Conservation (phyloP, 106 monocot species). For the Dioscorea zingiberensis region DNA sequence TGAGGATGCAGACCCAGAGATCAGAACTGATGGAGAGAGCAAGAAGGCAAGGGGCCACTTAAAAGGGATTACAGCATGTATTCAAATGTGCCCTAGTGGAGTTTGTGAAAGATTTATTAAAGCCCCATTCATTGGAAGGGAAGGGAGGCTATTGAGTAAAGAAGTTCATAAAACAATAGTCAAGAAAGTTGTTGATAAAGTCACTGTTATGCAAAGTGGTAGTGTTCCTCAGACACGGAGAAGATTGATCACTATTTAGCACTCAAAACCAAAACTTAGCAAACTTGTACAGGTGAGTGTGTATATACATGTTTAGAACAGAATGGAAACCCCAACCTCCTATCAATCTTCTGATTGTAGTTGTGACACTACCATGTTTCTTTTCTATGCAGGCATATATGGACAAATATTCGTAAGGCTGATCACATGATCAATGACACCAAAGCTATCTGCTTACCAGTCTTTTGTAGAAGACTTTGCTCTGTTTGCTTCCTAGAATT, state of each 20-base stretch:
- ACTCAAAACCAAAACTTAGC: conserved; percentile 78
- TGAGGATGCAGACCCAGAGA: conserved; percentile 31
- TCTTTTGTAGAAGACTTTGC: neutral
- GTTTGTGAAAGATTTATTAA: conserved; percentile 79
- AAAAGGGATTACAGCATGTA: conserved; percentile 47
- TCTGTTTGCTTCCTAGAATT: neutral
- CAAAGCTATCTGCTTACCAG: neutral
- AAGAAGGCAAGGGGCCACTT: conserved; percentile 61
- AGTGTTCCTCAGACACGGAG: conserved; percentile 75
- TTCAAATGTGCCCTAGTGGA: conserved; percentile 90
- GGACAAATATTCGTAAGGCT: conserved; percentile 63
- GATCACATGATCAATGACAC: neutral
- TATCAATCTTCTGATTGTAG: neutral
- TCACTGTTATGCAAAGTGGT: conserved; percentile 49
- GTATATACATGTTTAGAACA: neutral
- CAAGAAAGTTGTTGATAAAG: conserved; percentile 95
- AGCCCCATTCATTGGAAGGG: conserved; percentile 91
- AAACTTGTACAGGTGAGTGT: conserved; percentile 84
- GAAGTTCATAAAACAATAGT: conserved; percentile 93
- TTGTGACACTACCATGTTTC: neutral
- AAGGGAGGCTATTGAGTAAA: conserved; percentile 85
- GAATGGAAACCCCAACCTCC: too few relatives aligned
- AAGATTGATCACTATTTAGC: conserved; percentile 77
- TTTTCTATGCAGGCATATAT: conserved; percentile 60
- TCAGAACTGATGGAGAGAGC: conserved; percentile 22